Base-by-base conservation (phyloP, 352 stramenopile species). In the Globisporangium nodosum region DNA sequence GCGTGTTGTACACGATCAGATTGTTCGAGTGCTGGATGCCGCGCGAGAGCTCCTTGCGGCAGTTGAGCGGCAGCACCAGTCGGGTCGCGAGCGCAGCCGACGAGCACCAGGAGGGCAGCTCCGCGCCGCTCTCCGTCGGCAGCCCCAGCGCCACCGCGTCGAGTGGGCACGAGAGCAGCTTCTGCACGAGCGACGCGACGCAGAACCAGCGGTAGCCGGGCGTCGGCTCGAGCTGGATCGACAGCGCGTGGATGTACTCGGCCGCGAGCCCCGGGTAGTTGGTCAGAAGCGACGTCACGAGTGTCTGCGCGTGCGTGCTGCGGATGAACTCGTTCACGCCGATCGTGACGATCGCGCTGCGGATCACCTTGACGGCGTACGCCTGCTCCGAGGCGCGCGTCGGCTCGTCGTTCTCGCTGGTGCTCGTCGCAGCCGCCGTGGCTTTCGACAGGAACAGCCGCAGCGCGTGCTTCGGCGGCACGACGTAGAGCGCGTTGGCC, bases 121-220 rank as follows among this genome's bases (percentile, higher is more conserved):
- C 33, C 8, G n/a, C 30, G 30, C 42, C 20, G n/a, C 27, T 53
- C 16, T 53, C 27, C 3, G 50, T 54, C 0, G 64, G 62, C 11
- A 86, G 42, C 20, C 75, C 69, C 2, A 27, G 20, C 6, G 60
- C n/a, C n/a, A 70, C 54, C 0, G 69, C 66, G 50, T 82, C 65
- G 11, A 94, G 54, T 3, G 83, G 70, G 21, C 66, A 80, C 2
- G 71, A 68, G 12, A 96, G 64, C 39, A 92, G 51, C 39, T 80
- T 84, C 51, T 92, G 77, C 30, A 94, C 63, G 30, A 94, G 68
- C 9, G 81, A 90, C 0, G 74, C 73, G 5, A 88, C 70, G 21
- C 68, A 81, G 59, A 93, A 96, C 86, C 86, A 96, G 42, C 83
- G 78, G 52, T 77, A 96, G 3, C 71, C 78, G 1, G 74, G 70